Evolutionary conservation across 179 eudicot genomes (phyloP), one percentile per base, ranked within the genome.

Genomic region (Beta lomatogona): DNA sequence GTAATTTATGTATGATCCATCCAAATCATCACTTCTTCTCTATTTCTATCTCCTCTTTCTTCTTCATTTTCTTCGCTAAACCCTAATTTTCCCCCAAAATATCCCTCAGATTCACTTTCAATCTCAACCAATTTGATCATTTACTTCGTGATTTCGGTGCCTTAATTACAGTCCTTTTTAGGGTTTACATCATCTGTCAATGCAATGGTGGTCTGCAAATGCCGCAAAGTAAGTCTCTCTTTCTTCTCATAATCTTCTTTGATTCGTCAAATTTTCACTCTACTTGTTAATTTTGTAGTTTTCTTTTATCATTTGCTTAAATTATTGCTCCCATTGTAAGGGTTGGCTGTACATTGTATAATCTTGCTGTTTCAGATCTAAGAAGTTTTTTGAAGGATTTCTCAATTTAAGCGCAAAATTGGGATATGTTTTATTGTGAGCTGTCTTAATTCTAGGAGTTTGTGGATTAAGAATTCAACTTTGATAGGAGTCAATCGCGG

Each of bases 171-270:
- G 13, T 25, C 69, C n/a, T 65, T 65, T 52, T 45, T 64, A 58
- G 58, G 61, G 31, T 14, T 64, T 84, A 46, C 86, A 14, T 28
- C 69, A 55, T 67, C 67, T 31, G 81, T 85, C 76, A 60, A 85
- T 90, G 87, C 92, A 80, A 96, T 94, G 99, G 98, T 94, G 85
- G 98, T 96, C 88, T 96, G 98, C 81, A 96, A 96, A 88, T 96
- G 99, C 87, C 97, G 97, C 77, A 95, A 95, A 92, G 99, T 96
- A 85, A 73, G 48, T 46, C 53, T 10, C 9, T 57, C 52, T 55
- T 18, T 31, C 22, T 71, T 67, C 21, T 61, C 72, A 1, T 21
- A 22, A 4, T 58, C 41, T 54, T 13, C 54, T 60, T 6, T 69
- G 64, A 59, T 44, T 61, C 66, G 36, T 66, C 52, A 8, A 57